Evolutionary conservation across 257 asterid genomes (phyloP).

Genomic region (Leptodermis oblonga): DNA sequence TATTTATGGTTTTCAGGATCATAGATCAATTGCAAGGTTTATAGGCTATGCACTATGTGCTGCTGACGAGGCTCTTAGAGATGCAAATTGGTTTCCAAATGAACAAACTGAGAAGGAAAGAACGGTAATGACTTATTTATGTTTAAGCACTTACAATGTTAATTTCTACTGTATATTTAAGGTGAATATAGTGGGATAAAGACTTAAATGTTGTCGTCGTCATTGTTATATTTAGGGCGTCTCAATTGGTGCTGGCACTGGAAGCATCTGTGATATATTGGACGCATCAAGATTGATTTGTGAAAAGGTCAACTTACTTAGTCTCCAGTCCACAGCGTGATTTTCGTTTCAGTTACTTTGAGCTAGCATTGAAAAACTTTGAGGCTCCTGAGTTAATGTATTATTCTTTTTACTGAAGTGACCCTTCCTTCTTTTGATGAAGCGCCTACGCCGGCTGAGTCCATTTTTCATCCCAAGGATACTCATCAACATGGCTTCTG

Average conservation of each 20-base stretch:
- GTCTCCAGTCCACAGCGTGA: background rate
- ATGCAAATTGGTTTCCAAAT: slow-evolving; percentile 84
- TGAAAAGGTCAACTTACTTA: slow-evolving; percentile 60
- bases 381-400: background rate
- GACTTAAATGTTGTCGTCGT: too few relatives aligned
- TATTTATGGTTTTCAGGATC: slow-evolving; percentile 48
- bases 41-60: slow-evolving; percentile 95
- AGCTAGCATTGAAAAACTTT: background rate
- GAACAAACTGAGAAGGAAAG: slow-evolving; percentile 73
- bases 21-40: slow-evolving; percentile 83
- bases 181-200: too few relatives aligned
- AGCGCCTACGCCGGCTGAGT: slow-evolving; percentile 85
- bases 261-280: slow-evolving; percentile 81
- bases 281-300: slow-evolving; percentile 83
- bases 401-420: background rate
- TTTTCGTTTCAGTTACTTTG: background rate
- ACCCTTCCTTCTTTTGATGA: slow-evolving; percentile 27
- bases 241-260: slow-evolving; percentile 97
- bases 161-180: slow-evolving; percentile 26
- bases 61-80: slow-evolving; percentile 87
- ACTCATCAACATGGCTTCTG: slow-evolving; percentile 97
- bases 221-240: slow-evolving; percentile 92
- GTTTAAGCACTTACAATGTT: slow-evolving; percentile 9
- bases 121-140: slow-evolving; percentile 53
- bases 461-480: slow-evolving; percentile 96